A percentile compares a stretch with the other conserved stretches of the same genome.
Conservation (phyloP, 2,329 filamentous ascomycete genomes). For the Elsinoe australis region DNA sequence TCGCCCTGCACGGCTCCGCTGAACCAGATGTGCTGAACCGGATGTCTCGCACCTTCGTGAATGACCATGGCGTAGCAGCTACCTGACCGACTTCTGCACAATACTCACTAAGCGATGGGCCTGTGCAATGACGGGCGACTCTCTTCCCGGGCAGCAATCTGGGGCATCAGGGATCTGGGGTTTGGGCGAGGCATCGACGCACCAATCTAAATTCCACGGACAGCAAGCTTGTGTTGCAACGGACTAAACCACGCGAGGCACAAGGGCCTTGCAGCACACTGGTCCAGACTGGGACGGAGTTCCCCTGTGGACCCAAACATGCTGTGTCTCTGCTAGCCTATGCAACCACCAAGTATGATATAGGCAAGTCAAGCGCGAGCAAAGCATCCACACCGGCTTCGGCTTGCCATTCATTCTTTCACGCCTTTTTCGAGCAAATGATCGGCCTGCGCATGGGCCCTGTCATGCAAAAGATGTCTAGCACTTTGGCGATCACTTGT, state of each 20-base stretch:
- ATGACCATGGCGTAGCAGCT: too few species aligned
- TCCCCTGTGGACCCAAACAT: neutral
- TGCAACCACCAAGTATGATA: constrained; percentile 11
- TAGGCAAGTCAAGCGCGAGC: constrained; percentile 13
- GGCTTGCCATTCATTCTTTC: constrained; percentile 2
- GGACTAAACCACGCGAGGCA: constrained; percentile 2
- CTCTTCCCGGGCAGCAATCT: constrained; percentile 2
- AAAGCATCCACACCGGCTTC: constrained; percentile 14
- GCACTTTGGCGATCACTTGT: constrained; percentile 11
- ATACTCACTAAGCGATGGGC: constrained; percentile 6
- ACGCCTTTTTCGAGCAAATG: constrained; percentile 13
- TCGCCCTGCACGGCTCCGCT: neutral
- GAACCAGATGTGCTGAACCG: constrained; percentile 3
- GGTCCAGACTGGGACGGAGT: constrained; percentile 4
- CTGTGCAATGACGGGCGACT: neutral
- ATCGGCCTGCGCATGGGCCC: constrained; percentile 15
- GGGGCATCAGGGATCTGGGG: constrained; percentile 13
- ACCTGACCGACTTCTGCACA: neutral
- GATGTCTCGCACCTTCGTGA: too few species aligned
- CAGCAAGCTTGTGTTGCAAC: constrained; percentile 10
- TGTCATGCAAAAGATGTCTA: constrained; percentile 17
- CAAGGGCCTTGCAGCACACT: constrained; percentile 3
- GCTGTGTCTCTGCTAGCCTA: constrained; percentile 3
- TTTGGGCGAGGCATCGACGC: constrained; percentile 11
- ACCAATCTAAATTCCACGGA: constrained; percentile 10